These are phyloP conservation scores for California macrophylla DNA, from an alignment of 441 rosid genomes.

Conservation along the genomic window DNA sequence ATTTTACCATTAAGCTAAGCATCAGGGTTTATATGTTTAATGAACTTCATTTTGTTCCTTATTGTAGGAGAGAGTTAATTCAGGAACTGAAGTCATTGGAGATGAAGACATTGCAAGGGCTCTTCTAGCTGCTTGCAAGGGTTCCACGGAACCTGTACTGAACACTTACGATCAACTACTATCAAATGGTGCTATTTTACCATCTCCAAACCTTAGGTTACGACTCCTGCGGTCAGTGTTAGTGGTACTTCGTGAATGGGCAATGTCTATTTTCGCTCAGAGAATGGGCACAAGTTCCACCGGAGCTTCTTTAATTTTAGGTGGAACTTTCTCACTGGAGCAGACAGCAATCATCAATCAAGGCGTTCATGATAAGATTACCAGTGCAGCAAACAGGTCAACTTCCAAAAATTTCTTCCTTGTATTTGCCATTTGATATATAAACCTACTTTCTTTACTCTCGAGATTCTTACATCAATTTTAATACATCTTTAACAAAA, in stretches of 20 bases:
- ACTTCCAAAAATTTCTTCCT: conserved; percentile 13
- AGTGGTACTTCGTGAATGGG: conserved; percentile 87
- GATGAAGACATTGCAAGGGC: conserved; percentile 81
- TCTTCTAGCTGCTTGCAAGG: conserved; percentile 84
- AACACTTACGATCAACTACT: conserved; percentile 74
- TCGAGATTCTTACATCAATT: not conserved
- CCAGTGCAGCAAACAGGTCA: conserved; percentile 87
- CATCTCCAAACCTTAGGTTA: conserved; percentile 70
- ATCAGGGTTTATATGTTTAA: not conserved
- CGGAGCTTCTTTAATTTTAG: conserved; percentile 61
- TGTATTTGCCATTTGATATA: not conserved
- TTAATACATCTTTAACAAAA: not conserved
- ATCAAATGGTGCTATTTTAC: conserved; percentile 66
- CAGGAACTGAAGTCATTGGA: conserved; percentile 53
- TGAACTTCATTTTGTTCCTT: conserved; percentile 5
- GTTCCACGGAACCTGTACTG: conserved; percentile 78
- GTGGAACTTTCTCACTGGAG: conserved; percentile 48
- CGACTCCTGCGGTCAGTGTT: conserved; percentile 73
- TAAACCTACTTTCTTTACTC: no score
- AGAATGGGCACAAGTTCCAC: conserved; percentile 59
- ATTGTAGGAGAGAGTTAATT: conserved; percentile 72
- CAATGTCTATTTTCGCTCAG: conserved; percentile 70
- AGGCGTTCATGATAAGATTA: conserved; percentile 77
- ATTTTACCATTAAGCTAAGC: not conserved
- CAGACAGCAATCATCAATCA: conserved; percentile 50